Base-by-base conservation (phyloP, 306 rosid species). In the Trifolium subterraneum region DNA sequence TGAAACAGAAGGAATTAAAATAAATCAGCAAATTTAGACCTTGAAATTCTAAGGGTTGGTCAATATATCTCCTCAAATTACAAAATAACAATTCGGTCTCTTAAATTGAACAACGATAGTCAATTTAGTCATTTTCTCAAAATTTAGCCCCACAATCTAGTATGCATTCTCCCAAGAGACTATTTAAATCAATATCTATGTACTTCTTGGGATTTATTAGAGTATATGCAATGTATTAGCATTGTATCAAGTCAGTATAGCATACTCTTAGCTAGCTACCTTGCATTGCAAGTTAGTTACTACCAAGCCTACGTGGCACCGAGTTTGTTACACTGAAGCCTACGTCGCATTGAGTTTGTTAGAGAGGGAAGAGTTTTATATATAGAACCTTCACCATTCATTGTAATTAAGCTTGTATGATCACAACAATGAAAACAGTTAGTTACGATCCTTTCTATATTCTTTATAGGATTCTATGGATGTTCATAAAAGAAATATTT, bases 211-310 rank as follows among this genome's bases (percentile, higher is more conserved):
- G 50, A 22, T 22, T 22, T 22, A 22, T 5, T 47, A 19, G 15
- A 15, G 7, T n/a, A 15, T 15, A 45, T n/a, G n/a, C n/a, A n/a
- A n/a, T n/a, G n/a, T n/a, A n/a, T n/a, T n/a, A n/a, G n/a, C n/a
- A n/a, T n/a, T n/a, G n/a, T n/a, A n/a, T n/a, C n/a, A n/a, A n/a
- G n/a, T n/a, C n/a, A n/a, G n/a, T n/a, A n/a, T n/a, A n/a, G n/a
- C n/a, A n/a, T 8, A 89, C 92, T 44, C 25, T 22, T 22, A 22
- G 25, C 25, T 22, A 22, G 25, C 2, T 22, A 22, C 25, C 25
- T 22, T 22, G 25, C 25, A 22, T 22, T 22, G 25, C 25, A 22
- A 22, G 25, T 22, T 22, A 22, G 25, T 22, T 22, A 22, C 25
- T 1, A 1, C 2, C 25, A 22, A 22, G 25, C 25, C 2, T 22